These are phyloP conservation scores for Acidomyces sp. DNA, from an alignment of 495 filamentous ascomycete species.

Conservation along the genomic window DNA sequence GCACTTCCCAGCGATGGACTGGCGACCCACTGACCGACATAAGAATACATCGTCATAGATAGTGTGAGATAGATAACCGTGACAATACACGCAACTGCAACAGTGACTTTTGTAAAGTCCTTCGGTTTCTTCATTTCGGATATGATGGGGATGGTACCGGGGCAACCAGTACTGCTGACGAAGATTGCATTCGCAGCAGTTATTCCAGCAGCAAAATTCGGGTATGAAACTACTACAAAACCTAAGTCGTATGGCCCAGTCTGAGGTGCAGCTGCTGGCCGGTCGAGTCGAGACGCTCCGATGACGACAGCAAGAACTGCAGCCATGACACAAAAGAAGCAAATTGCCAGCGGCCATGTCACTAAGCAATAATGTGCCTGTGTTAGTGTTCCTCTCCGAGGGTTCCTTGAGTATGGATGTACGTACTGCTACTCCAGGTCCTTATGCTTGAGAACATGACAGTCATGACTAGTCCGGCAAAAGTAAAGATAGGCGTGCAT, in stretches of 20 bases:
- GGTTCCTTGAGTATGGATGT: too few species aligned
- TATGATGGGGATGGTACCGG: slow-evolving; percentile 10
- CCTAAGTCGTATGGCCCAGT: slow-evolving; percentile 18
- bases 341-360: too few species aligned
- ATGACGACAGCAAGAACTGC: too few species aligned
- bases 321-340: too few species aligned
- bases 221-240: slow-evolving; percentile 10
- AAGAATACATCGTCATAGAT: slow-evolving; percentile 12
- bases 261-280: slow-evolving; percentile 29
- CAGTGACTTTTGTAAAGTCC: slow-evolving; percentile 8
- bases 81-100: slow-evolving; percentile 28
- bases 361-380: too few species aligned
- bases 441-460: slow-evolving; percentile 29
- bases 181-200: slow-evolving; percentile 8
- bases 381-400: too few species aligned
- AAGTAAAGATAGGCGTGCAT: slow-evolving; percentile 27
- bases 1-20: slow-evolving; percentile 15
- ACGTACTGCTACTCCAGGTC: too few species aligned
- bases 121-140: slow-evolving; percentile 14
- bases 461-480: slow-evolving; percentile 27
- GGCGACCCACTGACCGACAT: slow-evolving; percentile 15
- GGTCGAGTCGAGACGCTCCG: slow-evolving; percentile 10
- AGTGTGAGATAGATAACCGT: slow-evolving; percentile 19
- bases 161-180: slow-evolving; percentile 13
- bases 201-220: slow-evolving; percentile 16